These are phyloP conservation scores for Herpotrichia juniperi DNA, from an alignment of 2,329 filamentous ascomycete genomes.

Conservation along the genomic window DNA sequence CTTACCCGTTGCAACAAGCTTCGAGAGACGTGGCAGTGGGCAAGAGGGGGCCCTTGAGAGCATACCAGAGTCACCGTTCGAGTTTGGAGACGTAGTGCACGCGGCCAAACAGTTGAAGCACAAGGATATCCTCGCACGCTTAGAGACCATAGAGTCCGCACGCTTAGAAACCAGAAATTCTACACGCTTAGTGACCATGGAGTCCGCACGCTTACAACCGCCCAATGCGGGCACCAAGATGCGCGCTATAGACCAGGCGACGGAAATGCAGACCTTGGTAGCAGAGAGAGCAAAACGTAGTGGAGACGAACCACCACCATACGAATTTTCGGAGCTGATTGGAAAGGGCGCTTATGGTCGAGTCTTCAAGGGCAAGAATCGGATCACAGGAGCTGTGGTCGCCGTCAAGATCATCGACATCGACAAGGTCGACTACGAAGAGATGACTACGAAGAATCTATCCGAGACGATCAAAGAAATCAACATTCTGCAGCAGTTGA, in stretches of 20 bases:
- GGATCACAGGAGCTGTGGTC: slow-evolving; percentile 59
- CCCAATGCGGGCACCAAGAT: slow-evolving; percentile 54
- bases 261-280: slow-evolving; percentile 70
- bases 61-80: slow-evolving; percentile 32
- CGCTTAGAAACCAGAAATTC: slow-evolving; percentile 39
- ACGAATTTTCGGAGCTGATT: slow-evolving; percentile 73
- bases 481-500: slow-evolving; percentile 71
- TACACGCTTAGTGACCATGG: slow-evolving; percentile 36
- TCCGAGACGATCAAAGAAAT: slow-evolving; percentile 66
- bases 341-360: slow-evolving; percentile 77
- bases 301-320: slow-evolving; percentile 67
- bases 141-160: slow-evolving; percentile 40
- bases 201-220: slow-evolving; percentile 34
- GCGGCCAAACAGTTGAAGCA: slow-evolving; percentile 11
- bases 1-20: slow-evolving; percentile 12
- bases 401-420: slow-evolving; percentile 86
- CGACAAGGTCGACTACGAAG: slow-evolving; percentile 70
- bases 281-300: slow-evolving; percentile 65
- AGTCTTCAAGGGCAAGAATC: slow-evolving; percentile 68
- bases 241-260: slow-evolving; percentile 71
- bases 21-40: slow-evolving; percentile 18
- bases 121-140: slow-evolving; percentile 6
- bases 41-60: slow-evolving; percentile 27
- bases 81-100: slow-evolving; percentile 14
- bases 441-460: slow-evolving; percentile 49